These are phyloP conservation scores for Wallacemonas sp. DNA, from an alignment of 208 protist genomes.

Conservation along the genomic window DNA sequence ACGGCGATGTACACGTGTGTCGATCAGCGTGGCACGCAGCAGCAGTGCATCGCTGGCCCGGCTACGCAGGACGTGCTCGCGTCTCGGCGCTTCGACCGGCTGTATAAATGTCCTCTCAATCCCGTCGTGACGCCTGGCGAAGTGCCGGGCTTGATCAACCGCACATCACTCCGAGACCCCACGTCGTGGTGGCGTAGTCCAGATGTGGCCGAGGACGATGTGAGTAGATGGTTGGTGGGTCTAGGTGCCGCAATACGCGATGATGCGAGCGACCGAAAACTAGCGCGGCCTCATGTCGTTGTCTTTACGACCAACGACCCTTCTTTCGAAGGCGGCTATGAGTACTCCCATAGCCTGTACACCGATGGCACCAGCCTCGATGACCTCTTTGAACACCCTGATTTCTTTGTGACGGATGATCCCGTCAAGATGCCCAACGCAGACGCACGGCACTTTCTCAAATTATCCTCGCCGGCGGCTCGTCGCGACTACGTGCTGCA, in stretches of 20 bases:
- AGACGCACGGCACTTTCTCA: slow-evolving; percentile 14
- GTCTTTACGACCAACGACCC: slow-evolving; percentile 21
- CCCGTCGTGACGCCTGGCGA: slow-evolving; percentile 20
- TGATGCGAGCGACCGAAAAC: too few relatives aligned
- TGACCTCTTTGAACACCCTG: slow-evolving; percentile 23
- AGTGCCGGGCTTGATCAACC: slow-evolving; percentile 5
- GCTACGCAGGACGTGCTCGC: slow-evolving; percentile 21
- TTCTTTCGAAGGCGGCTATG: slow-evolving; percentile 9
- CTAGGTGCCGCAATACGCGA: slow-evolving; percentile 8
- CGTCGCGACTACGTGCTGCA: slow-evolving; percentile 22
- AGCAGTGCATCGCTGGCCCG: slow-evolving; percentile 45
- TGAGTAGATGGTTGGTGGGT: slow-evolving; percentile 18
- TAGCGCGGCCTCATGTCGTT: slow-evolving; percentile 11
- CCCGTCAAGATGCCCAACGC: not conserved
- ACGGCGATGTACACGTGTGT: slow-evolving; percentile 29
- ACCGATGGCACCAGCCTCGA: not conserved
- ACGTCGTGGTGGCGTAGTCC: slow-evolving; percentile 21
- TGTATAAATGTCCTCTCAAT: slow-evolving; percentile 39
- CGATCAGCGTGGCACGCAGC: slow-evolving; percentile 21
- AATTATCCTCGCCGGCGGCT: slow-evolving; percentile 22
- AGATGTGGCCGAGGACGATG: not conserved
- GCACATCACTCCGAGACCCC: slow-evolving; percentile 20
- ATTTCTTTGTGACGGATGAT: slow-evolving; percentile 24
- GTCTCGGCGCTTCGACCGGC: slow-evolving; percentile 26
- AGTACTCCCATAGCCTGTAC: slow-evolving; percentile 18